phyloP scores from a whole-genome alignment of 495 filamentous ascomycete genomes.

The Aspergillus kassunensis region DNA sequence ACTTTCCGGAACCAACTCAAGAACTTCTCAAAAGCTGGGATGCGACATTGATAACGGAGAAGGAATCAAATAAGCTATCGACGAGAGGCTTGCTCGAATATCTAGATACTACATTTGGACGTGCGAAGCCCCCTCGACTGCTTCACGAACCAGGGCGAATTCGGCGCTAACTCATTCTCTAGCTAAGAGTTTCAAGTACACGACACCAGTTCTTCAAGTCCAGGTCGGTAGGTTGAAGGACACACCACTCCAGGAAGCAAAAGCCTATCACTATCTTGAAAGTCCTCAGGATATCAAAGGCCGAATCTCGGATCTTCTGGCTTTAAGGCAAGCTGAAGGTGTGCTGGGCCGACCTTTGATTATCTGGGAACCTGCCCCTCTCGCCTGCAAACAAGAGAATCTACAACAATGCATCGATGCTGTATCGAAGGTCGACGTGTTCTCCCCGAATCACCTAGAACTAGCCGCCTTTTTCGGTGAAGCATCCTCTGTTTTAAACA shows the following conservation, averaged over 20 bases:
- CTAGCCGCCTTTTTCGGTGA: slow-evolving; percentile 20
- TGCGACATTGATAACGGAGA: slow-evolving; percentile 61
- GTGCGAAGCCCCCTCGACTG: slow-evolving; percentile 23
- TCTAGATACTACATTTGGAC: slow-evolving; percentile 35
- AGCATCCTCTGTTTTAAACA: slow-evolving; percentile 4
- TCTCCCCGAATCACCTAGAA: slow-evolving; percentile 39
- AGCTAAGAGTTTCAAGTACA: slow-evolving; percentile 70
- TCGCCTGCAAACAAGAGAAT: slow-evolving; percentile 23
- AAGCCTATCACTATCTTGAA: slow-evolving; percentile 66
- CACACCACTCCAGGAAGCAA: slow-evolving; percentile 28
- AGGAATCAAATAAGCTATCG: slow-evolving; percentile 62
- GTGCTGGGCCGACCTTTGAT: slow-evolving; percentile 23
- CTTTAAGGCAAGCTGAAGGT: slow-evolving; percentile 7
- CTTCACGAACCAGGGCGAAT: slow-evolving; percentile 8
- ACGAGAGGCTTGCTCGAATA: slow-evolving; percentile 33
- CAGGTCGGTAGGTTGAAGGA: slow-evolving; percentile 9
- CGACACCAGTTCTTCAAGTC: slow-evolving; percentile 48
- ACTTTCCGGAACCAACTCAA: slow-evolving; percentile 63
- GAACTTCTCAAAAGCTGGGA: slow-evolving; percentile 58
- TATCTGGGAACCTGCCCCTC: slow-evolving; percentile 37
- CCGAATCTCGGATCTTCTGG: slow-evolving; percentile 10
- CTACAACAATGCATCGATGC: slow-evolving; percentile 21
- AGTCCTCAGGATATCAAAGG: slow-evolving; percentile 51
- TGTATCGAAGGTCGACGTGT: slow-evolving; percentile 25
- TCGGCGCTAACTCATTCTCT: slow-evolving; percentile 20